Base-by-base conservation (phyloP, 2,329 filamentous ascomycete species). In the Westerdykella ornata region DNA sequence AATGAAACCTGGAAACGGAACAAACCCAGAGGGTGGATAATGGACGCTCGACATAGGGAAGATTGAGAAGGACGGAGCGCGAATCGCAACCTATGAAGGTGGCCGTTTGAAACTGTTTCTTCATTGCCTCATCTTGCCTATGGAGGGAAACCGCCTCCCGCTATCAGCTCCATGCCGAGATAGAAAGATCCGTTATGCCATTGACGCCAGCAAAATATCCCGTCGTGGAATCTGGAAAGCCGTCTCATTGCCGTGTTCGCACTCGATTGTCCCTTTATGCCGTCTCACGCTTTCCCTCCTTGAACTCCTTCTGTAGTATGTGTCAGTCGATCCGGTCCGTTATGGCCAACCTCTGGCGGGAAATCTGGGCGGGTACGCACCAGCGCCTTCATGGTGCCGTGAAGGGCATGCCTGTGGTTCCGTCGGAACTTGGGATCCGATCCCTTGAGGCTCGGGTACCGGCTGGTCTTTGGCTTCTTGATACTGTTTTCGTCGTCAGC, bases 341-440 rank as follows among this genome's bases (percentile, higher is more conserved):
- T n/a, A 8, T 32, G 38, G 14, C 22, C 22, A 26, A 11, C 22
- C 8, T 34, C 52, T 18, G 35, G 15, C 22, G 22, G 22, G 22
- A 18, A 19, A 9, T 26, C 22, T 7, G 22, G 29, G 37, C 29
- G 39, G 26, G 35, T 43, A 78, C 85, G 67, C 83, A 97, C 90
- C 78, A 98, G 77, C 71, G 92, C 92, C 79, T 87, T 94, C 80
- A 87, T 88, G 71, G 89, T 98, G 73, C 92, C 92, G 80, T 97
- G 92, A 56, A 97, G 88, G 74, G 92, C 92, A 82, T 98, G 90
- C 80, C 88, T 88, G 80, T 98, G 92, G 82, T 98, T 98, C 77
- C 92, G 85, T 74, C 92, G 85, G 82, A 98, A 98, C 84, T 98
- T 98, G 71, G 92, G 89, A 77, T 98, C 92, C 72, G 88, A 92